Evolutionary conservation across 2,329 filamentous ascomycete genomes (phyloP).

Genomic region (Cladosporium austrohemisphaericum): DNA sequence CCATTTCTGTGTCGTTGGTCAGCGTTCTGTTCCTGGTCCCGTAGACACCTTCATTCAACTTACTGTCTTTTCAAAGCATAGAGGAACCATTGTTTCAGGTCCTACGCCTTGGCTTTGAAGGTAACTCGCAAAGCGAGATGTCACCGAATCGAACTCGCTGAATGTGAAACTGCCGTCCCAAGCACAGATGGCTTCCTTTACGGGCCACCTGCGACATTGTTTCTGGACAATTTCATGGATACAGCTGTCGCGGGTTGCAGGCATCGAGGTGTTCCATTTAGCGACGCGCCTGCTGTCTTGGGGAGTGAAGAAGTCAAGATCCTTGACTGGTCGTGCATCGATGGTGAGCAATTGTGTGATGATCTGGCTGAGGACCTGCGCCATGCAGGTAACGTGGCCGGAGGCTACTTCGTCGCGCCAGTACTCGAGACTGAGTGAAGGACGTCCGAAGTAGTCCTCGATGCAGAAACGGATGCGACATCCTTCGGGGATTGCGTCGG

Average conservation of each 20-base stretch:
- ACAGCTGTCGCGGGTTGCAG: slow-evolving; percentile 1
- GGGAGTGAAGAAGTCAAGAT: slow-evolving; percentile 14
- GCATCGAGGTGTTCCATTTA: slow-evolving; percentile 13
- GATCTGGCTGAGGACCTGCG: slow-evolving; percentile 9
- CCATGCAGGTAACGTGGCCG: slow-evolving; percentile 11
- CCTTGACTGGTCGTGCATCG: background rate
- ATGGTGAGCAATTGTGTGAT: slow-evolving; percentile 6
- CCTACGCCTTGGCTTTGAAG: slow-evolving; percentile 11
- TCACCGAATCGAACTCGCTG: slow-evolving; percentile 8
- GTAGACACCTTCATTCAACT: background rate
- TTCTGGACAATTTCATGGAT: slow-evolving; percentile 1
- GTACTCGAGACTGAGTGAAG: slow-evolving; percentile 9
- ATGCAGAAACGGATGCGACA: slow-evolving; percentile 10
- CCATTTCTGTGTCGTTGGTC: slow-evolving; percentile 5
- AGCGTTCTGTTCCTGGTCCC: background rate
- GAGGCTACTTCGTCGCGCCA: slow-evolving; percentile 13
- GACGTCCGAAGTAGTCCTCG: slow-evolving; percentile 8
- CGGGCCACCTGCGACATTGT: slow-evolving; percentile 11
- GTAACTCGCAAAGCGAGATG: slow-evolving; percentile 9
- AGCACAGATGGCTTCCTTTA: slow-evolving; percentile 16
- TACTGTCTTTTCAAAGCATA: slow-evolving; percentile 13
- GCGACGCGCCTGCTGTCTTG: slow-evolving; percentile 12
- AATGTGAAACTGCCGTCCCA: slow-evolving; percentile 18
- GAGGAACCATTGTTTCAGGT: slow-evolving; percentile 15
- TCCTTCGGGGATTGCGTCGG: background rate